Conservation (phyloP, 2,329 filamentous ascomycete genomes). For the Atkinsonella texensis region DNA sequence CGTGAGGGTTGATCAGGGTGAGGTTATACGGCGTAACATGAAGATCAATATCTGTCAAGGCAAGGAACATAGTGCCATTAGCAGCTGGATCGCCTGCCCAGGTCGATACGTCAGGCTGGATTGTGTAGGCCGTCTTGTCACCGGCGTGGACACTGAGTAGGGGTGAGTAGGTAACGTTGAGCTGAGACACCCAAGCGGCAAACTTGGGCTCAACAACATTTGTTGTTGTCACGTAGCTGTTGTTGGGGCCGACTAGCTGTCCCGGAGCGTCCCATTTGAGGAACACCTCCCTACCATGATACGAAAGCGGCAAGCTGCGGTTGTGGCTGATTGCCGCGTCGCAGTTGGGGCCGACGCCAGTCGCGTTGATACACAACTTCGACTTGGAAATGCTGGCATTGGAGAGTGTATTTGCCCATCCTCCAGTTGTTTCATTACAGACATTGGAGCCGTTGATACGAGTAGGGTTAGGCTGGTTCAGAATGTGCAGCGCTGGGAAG, state of each 20-base stretch:
- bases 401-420: constrained; percentile 42
- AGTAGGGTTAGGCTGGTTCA: constrained; percentile 67
- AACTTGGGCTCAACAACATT: constrained; percentile 48
- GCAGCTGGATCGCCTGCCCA: constrained; percentile 56
- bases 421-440: constrained; percentile 51
- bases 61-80: constrained; percentile 72
- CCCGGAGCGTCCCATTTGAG: constrained; percentile 64
- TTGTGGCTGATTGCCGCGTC: constrained; percentile 55
- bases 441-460: constrained; percentile 50
- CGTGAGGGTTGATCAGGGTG: constrained; percentile 60
- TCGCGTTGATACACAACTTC: constrained; percentile 46
- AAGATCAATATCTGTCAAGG: constrained; percentile 56
- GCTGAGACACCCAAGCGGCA: constrained; percentile 65
- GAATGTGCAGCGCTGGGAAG: constrained; percentile 58
- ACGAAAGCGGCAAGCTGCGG: constrained; percentile 58
- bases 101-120: constrained; percentile 59
- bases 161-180: constrained; percentile 60
- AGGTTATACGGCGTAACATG: constrained; percentile 69
- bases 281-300: constrained; percentile 59
- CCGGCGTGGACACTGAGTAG: constrained; percentile 37
- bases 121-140: constrained; percentile 48
- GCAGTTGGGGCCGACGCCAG: constrained; percentile 43
- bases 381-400: constrained; percentile 29
- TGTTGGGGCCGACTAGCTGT: constrained; percentile 61
- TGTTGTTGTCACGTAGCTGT: constrained; percentile 60